Evolutionary conservation across 352 stramenopile genomes (phyloP).

Genomic region (Nothophytophthora sp.): DNA sequence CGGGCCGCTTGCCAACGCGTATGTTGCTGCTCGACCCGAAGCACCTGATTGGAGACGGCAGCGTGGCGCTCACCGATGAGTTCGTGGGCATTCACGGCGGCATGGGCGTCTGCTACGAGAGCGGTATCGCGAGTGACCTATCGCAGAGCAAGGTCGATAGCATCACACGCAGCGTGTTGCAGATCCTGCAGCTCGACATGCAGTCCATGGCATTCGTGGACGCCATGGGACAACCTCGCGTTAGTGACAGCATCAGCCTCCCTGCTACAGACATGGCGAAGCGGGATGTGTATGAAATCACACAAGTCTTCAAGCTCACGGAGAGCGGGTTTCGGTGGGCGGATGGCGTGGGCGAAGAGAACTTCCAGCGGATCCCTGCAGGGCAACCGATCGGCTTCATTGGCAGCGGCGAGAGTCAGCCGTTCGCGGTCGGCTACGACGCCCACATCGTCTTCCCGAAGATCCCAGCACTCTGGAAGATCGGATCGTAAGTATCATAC

Average conservation of each 20-base stretch:
- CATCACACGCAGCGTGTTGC: constrained; percentile 40
- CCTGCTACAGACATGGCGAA: neutral
- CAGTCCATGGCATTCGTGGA: constrained; percentile 29
- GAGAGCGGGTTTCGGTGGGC: constrained; percentile 56
- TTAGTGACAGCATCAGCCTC: neutral
- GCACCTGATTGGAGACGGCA: constrained; percentile 54
- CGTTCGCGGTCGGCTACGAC: constrained; percentile 58
- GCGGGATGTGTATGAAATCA: constrained; percentile 45
- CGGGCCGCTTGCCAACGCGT: constrained; percentile 41
- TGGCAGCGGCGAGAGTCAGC: constrained; percentile 26
- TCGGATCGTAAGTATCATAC: constrained; percentile 47
- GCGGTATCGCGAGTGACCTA: constrained; percentile 56
- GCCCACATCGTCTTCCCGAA: constrained; percentile 74
- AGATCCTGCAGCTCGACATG: constrained; percentile 54
- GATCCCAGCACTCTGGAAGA: constrained; percentile 54
- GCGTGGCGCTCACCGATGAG: constrained; percentile 70
- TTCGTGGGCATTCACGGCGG: constrained; percentile 61
- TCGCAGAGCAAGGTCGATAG: constrained; percentile 44
- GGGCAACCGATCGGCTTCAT: constrained; percentile 49
- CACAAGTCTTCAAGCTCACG: constrained; percentile 66
- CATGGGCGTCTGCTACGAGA: constrained; percentile 73
- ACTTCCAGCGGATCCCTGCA: constrained; percentile 56
- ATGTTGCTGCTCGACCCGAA: constrained; percentile 70
- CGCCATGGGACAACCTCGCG: neutral
- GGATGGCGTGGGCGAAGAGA: constrained; percentile 48